phyloP scores from a whole-genome alignment of 2,329 filamentous ascomycete genomes.

The Neoscytalidium dimidiatum region DNA sequence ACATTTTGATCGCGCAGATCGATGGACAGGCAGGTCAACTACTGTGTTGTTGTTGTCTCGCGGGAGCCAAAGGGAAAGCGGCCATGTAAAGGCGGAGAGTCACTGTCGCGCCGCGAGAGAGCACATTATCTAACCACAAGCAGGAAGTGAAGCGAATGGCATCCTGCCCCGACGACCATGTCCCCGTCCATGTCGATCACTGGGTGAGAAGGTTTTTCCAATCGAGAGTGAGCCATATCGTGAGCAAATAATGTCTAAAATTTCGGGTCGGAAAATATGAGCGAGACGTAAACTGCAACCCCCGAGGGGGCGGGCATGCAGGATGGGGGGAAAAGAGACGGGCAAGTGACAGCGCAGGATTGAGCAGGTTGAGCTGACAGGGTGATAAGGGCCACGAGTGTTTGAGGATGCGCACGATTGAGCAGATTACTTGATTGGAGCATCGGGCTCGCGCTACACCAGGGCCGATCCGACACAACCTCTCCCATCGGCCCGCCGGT shows the following conservation, averaged over 20 bases:
- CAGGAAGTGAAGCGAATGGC: not conserved
- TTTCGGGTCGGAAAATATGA: not conserved
- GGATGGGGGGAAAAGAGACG: not conserved
- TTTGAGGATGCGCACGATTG: not conserved
- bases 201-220: not conserved
- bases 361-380: slow-evolving; percentile 4
- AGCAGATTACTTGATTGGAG: slow-evolving; percentile 9
- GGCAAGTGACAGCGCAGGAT: not conserved
- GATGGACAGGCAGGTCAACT: not conserved
- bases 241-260: not conserved
- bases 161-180: not conserved
- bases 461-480: not conserved
- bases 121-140: not conserved
- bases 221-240: not conserved
- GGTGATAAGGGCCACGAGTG: too few relatives aligned
- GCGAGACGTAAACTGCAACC: not conserved
- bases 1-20: not conserved
- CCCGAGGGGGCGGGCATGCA: not conserved
- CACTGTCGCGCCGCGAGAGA: not conserved
- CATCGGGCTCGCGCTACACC: not conserved
- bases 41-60: not conserved
- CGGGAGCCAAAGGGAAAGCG: not conserved
- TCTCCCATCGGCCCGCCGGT: not conserved
- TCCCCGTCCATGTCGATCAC: not conserved
- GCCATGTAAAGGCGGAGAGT: not conserved